Conservation (phyloP, 805 yeast species). For the Hanseniaspora osmophila region DNA sequence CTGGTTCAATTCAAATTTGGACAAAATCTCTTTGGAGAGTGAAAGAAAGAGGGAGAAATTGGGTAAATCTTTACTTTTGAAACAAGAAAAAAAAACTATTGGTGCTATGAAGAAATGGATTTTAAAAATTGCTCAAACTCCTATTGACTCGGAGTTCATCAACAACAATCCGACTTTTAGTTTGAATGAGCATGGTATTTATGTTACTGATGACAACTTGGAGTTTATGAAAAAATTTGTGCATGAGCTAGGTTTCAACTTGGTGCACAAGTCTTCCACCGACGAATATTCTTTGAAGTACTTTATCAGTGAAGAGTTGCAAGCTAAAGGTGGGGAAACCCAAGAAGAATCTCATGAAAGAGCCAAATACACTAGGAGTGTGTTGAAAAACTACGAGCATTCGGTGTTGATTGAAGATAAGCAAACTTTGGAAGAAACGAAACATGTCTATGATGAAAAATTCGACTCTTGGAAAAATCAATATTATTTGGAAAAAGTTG, state of each 20-base stretch:
- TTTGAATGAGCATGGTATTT: slow-evolving; percentile 15
- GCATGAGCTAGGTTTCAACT: slow-evolving; percentile 48
- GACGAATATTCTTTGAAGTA: slow-evolving; percentile 44
- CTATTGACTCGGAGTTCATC: slow-evolving; percentile 7
- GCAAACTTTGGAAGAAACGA: slow-evolving; percentile 31
- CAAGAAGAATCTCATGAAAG: slow-evolving; percentile 50
- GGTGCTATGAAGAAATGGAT: slow-evolving; percentile 40
- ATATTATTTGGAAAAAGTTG: slow-evolving; percentile 75
- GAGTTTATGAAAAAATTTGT: slow-evolving; percentile 53
- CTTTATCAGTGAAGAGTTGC: slow-evolving; percentile 37
- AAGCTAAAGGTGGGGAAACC: slow-evolving; percentile 36
- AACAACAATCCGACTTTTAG: slow-evolving; percentile 29
- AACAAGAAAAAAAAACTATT: slow-evolving; percentile 63
- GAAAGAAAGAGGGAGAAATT: slow-evolving; percentile 50
- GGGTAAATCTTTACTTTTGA: slow-evolving; percentile 51
- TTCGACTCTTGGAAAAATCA: slow-evolving; percentile 70
- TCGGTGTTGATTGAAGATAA: slow-evolving; percentile 48
- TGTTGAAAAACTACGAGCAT: slow-evolving; percentile 50
- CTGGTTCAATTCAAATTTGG: slow-evolving; percentile 81
- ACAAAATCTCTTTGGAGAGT: slow-evolving; percentile 61
- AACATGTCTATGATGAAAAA: slow-evolving; percentile 55
- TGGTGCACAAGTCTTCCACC: slow-evolving; percentile 47
- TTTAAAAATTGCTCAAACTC: slow-evolving; percentile 20
- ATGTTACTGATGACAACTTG: slow-evolving; percentile 34
- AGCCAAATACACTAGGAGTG: slow-evolving; percentile 34